phyloP scores from a whole-genome alignment of 345 rosid genomes.

The Linum usitatissimum region DNA sequence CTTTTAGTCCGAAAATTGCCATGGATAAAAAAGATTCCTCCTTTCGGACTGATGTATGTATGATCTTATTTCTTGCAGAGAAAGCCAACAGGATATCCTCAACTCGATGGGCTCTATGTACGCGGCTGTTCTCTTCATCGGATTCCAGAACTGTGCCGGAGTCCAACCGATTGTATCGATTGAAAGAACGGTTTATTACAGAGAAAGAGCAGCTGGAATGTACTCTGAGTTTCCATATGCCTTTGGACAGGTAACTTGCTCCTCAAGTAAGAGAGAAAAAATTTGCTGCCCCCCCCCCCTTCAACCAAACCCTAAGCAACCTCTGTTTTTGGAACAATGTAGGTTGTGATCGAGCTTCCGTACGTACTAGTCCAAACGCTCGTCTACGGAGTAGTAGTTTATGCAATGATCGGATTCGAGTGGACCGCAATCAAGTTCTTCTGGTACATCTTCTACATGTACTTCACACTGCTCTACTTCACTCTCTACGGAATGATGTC shows the following conservation, averaged over 20 bases:
- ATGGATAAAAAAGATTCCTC: not conserved
- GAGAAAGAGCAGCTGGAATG: constrained; percentile 71
- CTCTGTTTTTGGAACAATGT: no score
- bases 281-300: no score
- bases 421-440: constrained; percentile 39
- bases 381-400: constrained; percentile 42
- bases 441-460: constrained; percentile 55
- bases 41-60: not conserved
- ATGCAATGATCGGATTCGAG: constrained; percentile 52
- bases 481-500: constrained; percentile 61
- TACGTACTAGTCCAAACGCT: constrained; percentile 35
- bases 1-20: no score
- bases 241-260: constrained; percentile 40
- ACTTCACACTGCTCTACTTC: constrained; percentile 50
- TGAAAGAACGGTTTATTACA: constrained; percentile 59
- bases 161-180: constrained; percentile 55
- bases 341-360: constrained; percentile 37
- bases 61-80: constrained; percentile 19
- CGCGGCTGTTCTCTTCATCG: constrained; percentile 50
- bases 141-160: constrained; percentile 38
- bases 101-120: constrained; percentile 64
- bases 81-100: constrained; percentile 34
- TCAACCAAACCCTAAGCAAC: no score
- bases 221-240: constrained; percentile 71
- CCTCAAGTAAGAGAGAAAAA: no score